phyloP scores from a whole-genome alignment of 2,329 filamentous ascomycete species.

The Trichoderma breve region DNA sequence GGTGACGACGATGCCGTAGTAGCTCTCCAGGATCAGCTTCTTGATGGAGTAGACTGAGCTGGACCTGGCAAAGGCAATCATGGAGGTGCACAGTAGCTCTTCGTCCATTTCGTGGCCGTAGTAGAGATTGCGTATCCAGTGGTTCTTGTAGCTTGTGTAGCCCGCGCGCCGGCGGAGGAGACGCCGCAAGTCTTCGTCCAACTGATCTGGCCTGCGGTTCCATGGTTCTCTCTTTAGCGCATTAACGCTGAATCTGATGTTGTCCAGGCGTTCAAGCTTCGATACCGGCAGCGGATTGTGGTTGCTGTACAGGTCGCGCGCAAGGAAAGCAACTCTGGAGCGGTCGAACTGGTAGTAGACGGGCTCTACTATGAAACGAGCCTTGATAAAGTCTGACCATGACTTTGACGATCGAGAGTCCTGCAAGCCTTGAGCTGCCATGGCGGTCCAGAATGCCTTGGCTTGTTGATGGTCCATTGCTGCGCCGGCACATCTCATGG shows the following conservation, averaged over 20 bases:
- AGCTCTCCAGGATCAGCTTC: conserved; percentile 33
- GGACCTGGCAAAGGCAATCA: conserved; percentile 44
- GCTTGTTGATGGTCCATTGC: conserved; percentile 37
- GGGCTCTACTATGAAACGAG: conserved; percentile 46
- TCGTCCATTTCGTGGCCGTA: conserved; percentile 37
- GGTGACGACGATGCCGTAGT: conserved; percentile 32
- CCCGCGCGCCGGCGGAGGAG: conserved; percentile 29
- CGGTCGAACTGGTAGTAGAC: conserved; percentile 48
- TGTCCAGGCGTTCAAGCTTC: conserved; percentile 31
- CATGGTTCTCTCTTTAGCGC: conserved; percentile 31
- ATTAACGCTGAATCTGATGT: conserved; percentile 32
- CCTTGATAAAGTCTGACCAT: conserved; percentile 48
- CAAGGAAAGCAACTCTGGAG: conserved; percentile 37
- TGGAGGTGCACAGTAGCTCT: conserved; percentile 39
- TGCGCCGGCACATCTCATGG: conserved; percentile 49
- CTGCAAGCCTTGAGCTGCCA: conserved; percentile 30
- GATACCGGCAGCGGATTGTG: conserved; percentile 18
- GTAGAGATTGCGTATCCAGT: conserved; percentile 28
- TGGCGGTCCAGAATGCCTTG: conserved; percentile 37
- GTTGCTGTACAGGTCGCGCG: conserved; percentile 39
- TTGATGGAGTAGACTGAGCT: conserved; percentile 36
- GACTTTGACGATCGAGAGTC: conserved; percentile 33
- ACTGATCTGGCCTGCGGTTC: conserved; percentile 28
- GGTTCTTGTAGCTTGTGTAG: conserved; percentile 29
- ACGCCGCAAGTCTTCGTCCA: conserved; percentile 29